Evolutionary conservation across 2,329 filamentous ascomycete genomes (phyloP).

Genomic region (Epicoccum sorghinum): DNA sequence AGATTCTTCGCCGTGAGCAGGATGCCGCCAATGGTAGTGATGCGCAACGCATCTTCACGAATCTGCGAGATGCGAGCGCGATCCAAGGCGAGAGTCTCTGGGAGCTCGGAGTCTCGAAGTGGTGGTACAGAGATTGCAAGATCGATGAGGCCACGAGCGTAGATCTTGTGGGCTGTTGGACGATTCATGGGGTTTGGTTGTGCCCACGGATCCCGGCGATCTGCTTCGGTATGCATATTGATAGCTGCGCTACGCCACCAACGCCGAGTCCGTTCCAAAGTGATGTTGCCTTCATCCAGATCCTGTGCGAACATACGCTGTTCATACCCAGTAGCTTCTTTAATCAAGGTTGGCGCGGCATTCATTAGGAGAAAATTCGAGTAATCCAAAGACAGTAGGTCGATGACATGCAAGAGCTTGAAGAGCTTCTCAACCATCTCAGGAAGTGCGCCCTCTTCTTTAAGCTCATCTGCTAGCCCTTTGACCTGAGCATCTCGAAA

Average conservation of each 20-base stretch:
- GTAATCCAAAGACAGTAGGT: conserved; percentile 79
- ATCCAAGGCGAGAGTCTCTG: conserved; percentile 77
- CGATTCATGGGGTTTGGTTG: conserved; percentile 61
- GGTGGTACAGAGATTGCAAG: conserved; percentile 72
- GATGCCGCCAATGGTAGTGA: conserved; percentile 76
- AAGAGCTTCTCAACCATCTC: conserved; percentile 78
- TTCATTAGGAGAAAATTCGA: conserved; percentile 80
- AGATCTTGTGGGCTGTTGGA: conserved; percentile 72
- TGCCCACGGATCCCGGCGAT: conserved; percentile 71
- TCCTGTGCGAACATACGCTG: conserved; percentile 72
- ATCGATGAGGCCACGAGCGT: conserved; percentile 76
- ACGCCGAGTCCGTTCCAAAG: conserved; percentile 64
- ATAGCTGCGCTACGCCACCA: conserved; percentile 70
- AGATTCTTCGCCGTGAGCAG: conserved; percentile 82
- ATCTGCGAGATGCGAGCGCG: conserved; percentile 65
- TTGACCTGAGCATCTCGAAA: conserved; percentile 80
- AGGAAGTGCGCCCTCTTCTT: conserved; percentile 55
- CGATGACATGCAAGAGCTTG: conserved; percentile 75
- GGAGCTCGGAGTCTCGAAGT: conserved; percentile 62
- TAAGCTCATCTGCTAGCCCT: conserved; percentile 66
- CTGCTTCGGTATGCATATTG: conserved; percentile 69
- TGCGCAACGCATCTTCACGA: conserved; percentile 64
- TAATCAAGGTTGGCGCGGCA: conserved; percentile 72
- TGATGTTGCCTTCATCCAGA: conserved; percentile 61
- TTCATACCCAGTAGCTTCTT: conserved; percentile 75